These are phyloP conservation scores for Cryphonectria radicalis DNA, from an alignment of 2,329 filamentous ascomycete species.

Conservation along the genomic window DNA sequence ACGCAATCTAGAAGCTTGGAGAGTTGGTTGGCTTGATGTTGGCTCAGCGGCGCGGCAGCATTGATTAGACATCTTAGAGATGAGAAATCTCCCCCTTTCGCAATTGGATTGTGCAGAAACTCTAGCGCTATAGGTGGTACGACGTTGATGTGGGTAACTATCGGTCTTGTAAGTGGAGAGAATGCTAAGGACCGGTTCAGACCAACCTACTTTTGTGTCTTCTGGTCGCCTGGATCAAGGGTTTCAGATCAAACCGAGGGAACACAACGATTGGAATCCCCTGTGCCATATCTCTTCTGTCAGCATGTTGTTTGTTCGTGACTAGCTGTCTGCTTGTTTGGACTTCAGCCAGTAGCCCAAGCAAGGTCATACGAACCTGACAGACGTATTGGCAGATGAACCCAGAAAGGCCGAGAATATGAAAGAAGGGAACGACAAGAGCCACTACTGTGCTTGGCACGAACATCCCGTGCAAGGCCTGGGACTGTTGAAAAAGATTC, in stretches of 20 bases:
- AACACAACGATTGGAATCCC: slow-evolving; percentile 29
- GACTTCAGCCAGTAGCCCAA: no score
- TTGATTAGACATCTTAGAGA: slow-evolving; percentile 32
- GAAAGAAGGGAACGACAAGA: slow-evolving; percentile 27
- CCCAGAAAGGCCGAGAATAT: slow-evolving; percentile 24
- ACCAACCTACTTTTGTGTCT: slow-evolving; percentile 19
- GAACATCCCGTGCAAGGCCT: slow-evolving; percentile 24
- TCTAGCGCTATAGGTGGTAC: slow-evolving; percentile 26
- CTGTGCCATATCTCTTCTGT: neutral
- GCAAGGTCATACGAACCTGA: slow-evolving; percentile 6
- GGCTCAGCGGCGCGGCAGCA: slow-evolving; percentile 31
- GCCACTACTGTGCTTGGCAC: slow-evolving; percentile 16
- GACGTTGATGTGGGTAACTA: slow-evolving; percentile 28
- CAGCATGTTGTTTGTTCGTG: neutral
- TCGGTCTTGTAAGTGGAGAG: neutral
- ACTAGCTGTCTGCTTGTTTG: neutral
- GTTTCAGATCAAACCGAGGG: slow-evolving; percentile 18
- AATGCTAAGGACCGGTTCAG: neutral
- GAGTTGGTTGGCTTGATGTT: slow-evolving; percentile 22
- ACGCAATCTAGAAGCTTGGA: slow-evolving; percentile 18
- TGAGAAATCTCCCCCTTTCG: slow-evolving; percentile 21
- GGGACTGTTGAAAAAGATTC: slow-evolving; percentile 26
- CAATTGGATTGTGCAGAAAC: slow-evolving; percentile 23
- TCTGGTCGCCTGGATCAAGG: slow-evolving; percentile 16
- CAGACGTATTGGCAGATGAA: slow-evolving; percentile 26